Conservation (phyloP, 2,329 filamentous ascomycete species). For the Aspergillus brasiliensis region DNA sequence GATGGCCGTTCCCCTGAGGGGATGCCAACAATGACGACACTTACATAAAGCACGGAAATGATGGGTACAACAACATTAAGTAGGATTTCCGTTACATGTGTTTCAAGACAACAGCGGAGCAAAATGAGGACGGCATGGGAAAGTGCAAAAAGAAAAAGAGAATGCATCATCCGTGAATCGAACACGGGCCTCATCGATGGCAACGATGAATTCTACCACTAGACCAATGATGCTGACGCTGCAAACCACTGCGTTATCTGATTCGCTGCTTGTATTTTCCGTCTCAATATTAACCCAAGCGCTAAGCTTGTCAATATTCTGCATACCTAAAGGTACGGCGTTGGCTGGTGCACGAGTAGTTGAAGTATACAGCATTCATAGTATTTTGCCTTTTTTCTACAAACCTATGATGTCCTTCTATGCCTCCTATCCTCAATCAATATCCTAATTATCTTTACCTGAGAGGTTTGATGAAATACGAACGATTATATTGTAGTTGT, state of each 20-base stretch:
- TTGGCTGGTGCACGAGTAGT: no score
- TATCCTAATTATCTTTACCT: no score
- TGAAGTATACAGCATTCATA: no score
- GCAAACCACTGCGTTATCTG: not conserved
- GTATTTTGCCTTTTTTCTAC: no score
- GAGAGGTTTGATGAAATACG: not conserved
- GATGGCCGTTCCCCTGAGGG: not conserved
- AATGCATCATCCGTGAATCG: constrained; percentile 50
- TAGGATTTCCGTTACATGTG: no score
- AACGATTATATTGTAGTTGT: no score
- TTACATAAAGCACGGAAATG: not conserved
- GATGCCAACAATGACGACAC: not conserved
- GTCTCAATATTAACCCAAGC: no score
- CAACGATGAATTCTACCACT: constrained; percentile 51
- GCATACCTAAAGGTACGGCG: no score
- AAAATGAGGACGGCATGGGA: not conserved
- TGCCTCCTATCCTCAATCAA: no score
- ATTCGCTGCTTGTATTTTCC: not conserved
- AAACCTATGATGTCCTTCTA: no score
- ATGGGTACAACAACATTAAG: no score
- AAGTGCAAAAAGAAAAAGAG: not conserved
- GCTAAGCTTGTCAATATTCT: no score
- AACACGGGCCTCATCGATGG: constrained; percentile 51
- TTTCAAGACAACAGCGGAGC: not conserved
- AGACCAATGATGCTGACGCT: constrained; percentile 45